A percentile compares a stretch with the other conserved stretches of the same genome.
These are phyloP conservation scores for Hirsutella minnesotensis DNA, from an alignment of 2,329 filamentous ascomycete genomes.

Conservation along the genomic window DNA sequence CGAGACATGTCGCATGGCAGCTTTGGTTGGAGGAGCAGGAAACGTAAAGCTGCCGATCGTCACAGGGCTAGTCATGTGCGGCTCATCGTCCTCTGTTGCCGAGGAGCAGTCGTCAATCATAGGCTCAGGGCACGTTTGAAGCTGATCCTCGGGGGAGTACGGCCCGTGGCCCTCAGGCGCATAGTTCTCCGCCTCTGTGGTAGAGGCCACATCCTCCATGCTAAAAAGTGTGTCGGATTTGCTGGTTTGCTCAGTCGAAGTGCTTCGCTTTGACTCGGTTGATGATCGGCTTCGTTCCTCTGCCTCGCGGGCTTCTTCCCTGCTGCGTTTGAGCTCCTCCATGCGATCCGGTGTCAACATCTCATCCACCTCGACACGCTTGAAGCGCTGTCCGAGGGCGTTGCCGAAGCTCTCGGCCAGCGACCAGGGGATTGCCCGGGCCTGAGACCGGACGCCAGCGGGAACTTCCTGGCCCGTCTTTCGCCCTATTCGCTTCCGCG, in stretches of 20 bases:
- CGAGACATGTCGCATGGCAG: constrained; percentile 7
- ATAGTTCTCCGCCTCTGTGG: constrained; percentile 25
- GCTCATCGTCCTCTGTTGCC: constrained; percentile 1
- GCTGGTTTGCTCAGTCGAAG: constrained; percentile 13
- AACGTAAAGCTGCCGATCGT: not conserved
- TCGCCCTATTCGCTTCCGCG: not conserved
- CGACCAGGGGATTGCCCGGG: constrained; percentile 32
- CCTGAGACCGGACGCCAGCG: constrained; percentile 1
- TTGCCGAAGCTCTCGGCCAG: constrained; percentile 46
- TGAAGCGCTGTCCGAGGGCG: constrained; percentile 42
- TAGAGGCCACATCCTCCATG: constrained; percentile 32
- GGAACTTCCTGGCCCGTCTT: not conserved
- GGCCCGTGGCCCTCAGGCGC: not conserved
- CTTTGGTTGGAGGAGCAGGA: constrained; percentile 10
- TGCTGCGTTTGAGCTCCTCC: constrained; percentile 29
- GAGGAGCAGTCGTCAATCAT: constrained; percentile 3
- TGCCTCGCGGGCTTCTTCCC: constrained; percentile 12
- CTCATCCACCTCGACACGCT: constrained; percentile 44
- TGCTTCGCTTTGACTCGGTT: constrained; percentile 12
- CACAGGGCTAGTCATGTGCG: not conserved
- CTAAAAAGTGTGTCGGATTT: constrained; percentile 38
- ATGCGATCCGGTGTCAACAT: constrained; percentile 43
- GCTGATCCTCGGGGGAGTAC: constrained; percentile 3
- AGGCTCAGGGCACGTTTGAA: constrained; percentile 15
- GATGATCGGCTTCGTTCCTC: constrained; percentile 7